These are phyloP conservation scores for Leccinum aurantiacum DNA, from an alignment of 768 basidiomycete species.

Conservation along the genomic window DNA sequence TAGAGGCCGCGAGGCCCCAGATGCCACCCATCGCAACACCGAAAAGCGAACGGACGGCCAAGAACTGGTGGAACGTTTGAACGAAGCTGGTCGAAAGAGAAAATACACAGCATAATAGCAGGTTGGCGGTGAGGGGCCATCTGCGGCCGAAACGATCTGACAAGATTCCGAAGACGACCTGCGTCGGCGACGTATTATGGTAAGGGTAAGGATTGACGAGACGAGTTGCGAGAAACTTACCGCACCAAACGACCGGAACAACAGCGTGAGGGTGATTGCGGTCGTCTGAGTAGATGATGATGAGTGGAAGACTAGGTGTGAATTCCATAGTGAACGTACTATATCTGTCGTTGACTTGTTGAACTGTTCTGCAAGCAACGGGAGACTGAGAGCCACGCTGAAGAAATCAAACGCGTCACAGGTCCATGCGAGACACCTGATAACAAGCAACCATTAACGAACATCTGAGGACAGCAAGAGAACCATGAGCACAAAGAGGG, in stretches of 20 bases:
- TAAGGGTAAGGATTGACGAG: not conserved
- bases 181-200: not conserved
- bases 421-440: conserved; percentile 84
- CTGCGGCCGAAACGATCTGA: conserved; percentile 91
- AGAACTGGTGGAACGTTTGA: conserved; percentile 72
- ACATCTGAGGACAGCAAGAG: not conserved
- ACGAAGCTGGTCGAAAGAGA: conserved; percentile 83
- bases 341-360: conserved; percentile 41
- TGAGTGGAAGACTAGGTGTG: not conserved
- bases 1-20: conserved; percentile 84
- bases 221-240: conserved; percentile 33
- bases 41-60: conserved; percentile 79
- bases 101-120: conserved; percentile 67
- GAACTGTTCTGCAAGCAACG: conserved; percentile 51
- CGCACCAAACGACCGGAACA: conserved; percentile 82
- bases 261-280: conserved; percentile 87
- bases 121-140: conserved; percentile 83
- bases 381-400: conserved; percentile 63
- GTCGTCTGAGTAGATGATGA: conserved; percentile 47
- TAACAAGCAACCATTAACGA: not conserved
- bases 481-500: not conserved
- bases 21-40: conserved; percentile 89
- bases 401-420: conserved; percentile 90
- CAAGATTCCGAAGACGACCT: conserved; percentile 73
- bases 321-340: conserved; percentile 30